Percentiles rank a stretch among this genome's conserved stretches.
Evolutionary conservation across 495 filamentous ascomycete genomes (phyloP).

Genomic region (Penicillium paxilli): DNA sequence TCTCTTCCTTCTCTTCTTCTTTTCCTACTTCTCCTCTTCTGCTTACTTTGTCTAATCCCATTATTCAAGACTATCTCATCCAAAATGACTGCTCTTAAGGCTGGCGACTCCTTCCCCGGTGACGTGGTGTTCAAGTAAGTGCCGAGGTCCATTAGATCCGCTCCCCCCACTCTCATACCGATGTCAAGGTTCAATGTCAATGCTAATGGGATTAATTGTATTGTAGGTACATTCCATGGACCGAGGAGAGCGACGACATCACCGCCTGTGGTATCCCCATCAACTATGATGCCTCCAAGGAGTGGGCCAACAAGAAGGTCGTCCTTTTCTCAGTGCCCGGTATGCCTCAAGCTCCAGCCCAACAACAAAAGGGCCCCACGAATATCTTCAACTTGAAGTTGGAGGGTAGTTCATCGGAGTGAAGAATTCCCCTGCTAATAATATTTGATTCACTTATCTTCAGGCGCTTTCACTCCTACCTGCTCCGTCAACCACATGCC

Average conservation of each 20-base stretch:
- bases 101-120: constrained; percentile 78
- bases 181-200: not conserved
- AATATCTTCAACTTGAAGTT: too few relatives aligned
- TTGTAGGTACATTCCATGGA: constrained; percentile 69
- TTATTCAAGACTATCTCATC: not conserved
- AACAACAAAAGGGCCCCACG: too few relatives aligned
- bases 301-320: constrained; percentile 85
- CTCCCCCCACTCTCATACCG: not conserved
- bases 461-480: constrained; percentile 89
- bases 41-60: not conserved
- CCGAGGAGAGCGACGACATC: constrained; percentile 61
- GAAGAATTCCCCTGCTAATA: not conserved
- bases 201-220: constrained; percentile 6
- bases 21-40: not conserved
- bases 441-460: not conserved
- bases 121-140: constrained; percentile 71
- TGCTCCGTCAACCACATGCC: constrained; percentile 85
- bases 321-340: constrained; percentile 86
- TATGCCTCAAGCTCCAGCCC: too few relatives aligned
- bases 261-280: constrained; percentile 74
- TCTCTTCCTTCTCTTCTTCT: not conserved
- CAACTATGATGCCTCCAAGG: constrained; percentile 78
- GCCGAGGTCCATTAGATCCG: not conserved
- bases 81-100: constrained; percentile 63
- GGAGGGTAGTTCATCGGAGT: too few relatives aligned